These are phyloP conservation scores for Starmerella apis DNA, from an alignment of 805 yeast species.

Conservation along the genomic window DNA sequence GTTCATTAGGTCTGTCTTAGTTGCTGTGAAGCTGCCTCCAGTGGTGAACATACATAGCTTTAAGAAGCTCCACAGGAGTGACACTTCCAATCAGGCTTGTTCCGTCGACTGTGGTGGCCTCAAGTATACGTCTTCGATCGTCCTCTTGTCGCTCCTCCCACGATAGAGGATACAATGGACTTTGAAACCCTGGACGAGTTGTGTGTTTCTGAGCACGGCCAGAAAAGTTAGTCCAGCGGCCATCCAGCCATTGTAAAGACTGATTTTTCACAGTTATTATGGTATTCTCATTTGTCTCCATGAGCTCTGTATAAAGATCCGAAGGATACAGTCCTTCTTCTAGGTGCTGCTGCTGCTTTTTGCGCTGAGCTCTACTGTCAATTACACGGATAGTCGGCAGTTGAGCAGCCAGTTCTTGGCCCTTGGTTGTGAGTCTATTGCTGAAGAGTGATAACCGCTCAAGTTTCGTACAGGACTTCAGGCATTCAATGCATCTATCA, in stretches of 20 bases:
- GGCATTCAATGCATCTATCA: constrained; percentile 8
- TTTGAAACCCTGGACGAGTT: constrained; percentile 20
- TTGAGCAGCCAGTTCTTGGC: constrained; percentile 9
- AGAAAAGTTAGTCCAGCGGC: constrained; percentile 14
- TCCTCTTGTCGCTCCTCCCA: constrained; percentile 11
- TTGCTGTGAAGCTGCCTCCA: constrained; percentile 3
- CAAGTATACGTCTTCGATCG: background rate
- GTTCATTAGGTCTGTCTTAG: no score
- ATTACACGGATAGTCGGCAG: constrained; percentile 18
- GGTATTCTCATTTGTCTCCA: constrained; percentile 2
- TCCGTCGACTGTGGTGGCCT: constrained; percentile 7
- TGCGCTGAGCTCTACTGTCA: constrained; percentile 21
- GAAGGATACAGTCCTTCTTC: constrained; percentile 11
- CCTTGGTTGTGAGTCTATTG: constrained; percentile 14
- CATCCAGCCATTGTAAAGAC: constrained; percentile 20
- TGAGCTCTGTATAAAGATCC: constrained; percentile 10
- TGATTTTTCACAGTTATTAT: background rate
- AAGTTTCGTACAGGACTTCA: constrained; percentile 17
- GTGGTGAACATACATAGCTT: constrained; percentile 18
- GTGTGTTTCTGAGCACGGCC: constrained; percentile 7
- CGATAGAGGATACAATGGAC: constrained; percentile 15
- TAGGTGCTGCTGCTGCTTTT: background rate
- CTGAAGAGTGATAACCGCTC: constrained; percentile 23
- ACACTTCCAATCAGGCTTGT: constrained; percentile 5
- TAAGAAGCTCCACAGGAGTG: constrained; percentile 9